phyloP scores from a whole-genome alignment of 805 yeast species.

The Zygoascus bituminiphila region DNA sequence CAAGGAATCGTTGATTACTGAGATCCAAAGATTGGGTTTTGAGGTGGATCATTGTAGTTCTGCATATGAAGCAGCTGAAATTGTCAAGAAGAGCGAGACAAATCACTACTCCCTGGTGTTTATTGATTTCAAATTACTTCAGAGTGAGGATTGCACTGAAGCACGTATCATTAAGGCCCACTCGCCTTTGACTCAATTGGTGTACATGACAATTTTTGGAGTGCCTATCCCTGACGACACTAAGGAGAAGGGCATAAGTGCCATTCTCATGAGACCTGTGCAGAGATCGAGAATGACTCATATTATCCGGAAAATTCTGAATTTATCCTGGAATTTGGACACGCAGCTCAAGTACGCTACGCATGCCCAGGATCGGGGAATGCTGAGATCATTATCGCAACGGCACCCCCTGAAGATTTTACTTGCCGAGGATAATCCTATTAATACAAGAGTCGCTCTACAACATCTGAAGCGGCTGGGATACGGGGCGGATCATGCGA shows the following conservation, averaged over 20 bases:
- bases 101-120: conserved; percentile 17
- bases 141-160: conserved; percentile 10
- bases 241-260: conserved; percentile 18
- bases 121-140: conserved; percentile 16
- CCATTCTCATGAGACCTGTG: conserved; percentile 20
- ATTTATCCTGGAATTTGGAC: conserved; percentile 11
- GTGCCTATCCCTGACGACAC: conserved; percentile 18
- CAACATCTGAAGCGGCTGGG: conserved; percentile 43
- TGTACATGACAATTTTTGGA: conserved; percentile 22
- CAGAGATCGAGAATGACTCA: conserved; percentile 18
- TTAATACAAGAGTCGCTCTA: conserved; percentile 43
- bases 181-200: conserved; percentile 16
- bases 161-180: conserved; percentile 8
- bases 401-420: conserved; percentile 39
- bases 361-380: conserved; percentile 17
- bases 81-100: conserved; percentile 10
- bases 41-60: conserved; percentile 24
- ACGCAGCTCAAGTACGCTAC: conserved; percentile 14
- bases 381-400: conserved; percentile 17
- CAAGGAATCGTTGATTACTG: conserved; percentile 29
- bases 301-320: conserved; percentile 12
- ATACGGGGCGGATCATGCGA: conserved; percentile 43
- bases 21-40: conserved; percentile 32
- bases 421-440: conserved; percentile 45
- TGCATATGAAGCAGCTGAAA: conserved; percentile 16